phyloP scores from a whole-genome alignment of 352 stramenopile genomes.

The Phytophthora sp. region DNA sequence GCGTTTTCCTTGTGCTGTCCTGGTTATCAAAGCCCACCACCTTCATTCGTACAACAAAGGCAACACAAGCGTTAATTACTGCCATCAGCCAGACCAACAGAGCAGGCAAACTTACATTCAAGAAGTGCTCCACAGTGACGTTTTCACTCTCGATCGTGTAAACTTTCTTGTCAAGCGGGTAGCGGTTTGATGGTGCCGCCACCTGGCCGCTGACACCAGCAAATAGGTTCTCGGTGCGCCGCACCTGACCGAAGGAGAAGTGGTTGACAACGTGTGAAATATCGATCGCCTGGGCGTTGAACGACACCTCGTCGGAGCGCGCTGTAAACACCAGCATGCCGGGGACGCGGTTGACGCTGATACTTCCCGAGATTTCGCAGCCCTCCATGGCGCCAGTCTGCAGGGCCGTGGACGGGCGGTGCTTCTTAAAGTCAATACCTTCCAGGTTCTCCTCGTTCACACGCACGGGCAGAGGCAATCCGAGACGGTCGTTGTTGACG shows the following conservation, averaged over 20 bases:
- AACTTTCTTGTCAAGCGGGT: conserved; percentile 59
- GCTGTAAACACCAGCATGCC: conserved; percentile 75
- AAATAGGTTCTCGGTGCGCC: conserved; percentile 64
- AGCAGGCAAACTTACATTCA: conserved; percentile 92
- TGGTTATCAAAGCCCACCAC: conserved; percentile 80
- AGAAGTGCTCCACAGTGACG: conserved; percentile 82
- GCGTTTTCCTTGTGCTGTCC: conserved; percentile 54
- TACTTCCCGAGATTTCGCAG: conserved; percentile 79
- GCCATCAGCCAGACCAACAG: too few species aligned
- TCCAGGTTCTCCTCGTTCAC: conserved; percentile 66
- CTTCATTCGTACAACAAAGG: conserved; percentile 24
- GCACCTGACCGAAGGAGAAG: conserved; percentile 88
- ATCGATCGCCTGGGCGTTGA: conserved; percentile 66
- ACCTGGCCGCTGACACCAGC: conserved; percentile 45
- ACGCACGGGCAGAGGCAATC: conserved; percentile 51
- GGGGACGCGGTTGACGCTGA: conserved; percentile 82
- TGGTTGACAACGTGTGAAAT: conserved; percentile 78
- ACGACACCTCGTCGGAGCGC: conserved; percentile 71
- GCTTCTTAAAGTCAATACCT: conserved; percentile 56
- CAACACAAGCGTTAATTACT: too few species aligned
- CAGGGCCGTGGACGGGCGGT: conserved; percentile 32
- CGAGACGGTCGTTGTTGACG: conserved; percentile 52
- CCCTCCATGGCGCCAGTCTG: conserved; percentile 57
- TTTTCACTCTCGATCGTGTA: conserved; percentile 69
- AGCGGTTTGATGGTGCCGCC: conserved; percentile 58